These are phyloP conservation scores for Zizania latifolia DNA, from an alignment of 176 grass and related monocot genomes.

Conservation along the genomic window DNA sequence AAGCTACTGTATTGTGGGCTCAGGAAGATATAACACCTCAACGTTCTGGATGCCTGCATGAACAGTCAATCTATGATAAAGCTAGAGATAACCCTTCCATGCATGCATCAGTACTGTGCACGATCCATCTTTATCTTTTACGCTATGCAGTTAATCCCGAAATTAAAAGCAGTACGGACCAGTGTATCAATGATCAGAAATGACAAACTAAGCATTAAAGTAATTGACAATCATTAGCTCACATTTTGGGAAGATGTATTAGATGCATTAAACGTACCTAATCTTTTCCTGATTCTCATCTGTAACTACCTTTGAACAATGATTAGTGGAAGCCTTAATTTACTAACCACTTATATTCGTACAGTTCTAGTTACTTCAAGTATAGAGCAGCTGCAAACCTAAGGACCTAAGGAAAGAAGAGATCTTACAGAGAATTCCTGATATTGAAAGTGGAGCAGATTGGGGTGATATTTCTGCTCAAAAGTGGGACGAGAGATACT, in stretches of 20 bases:
- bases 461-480: too few relatives aligned
- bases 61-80: neutral
- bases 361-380: neutral
- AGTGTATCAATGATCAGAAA: neutral
- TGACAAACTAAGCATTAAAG: constrained; percentile 12
- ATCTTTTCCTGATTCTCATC: neutral
- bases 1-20: constrained; percentile 11
- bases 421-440: too few relatives aligned
- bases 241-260: neutral
- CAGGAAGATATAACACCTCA: constrained; percentile 19
- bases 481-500: too few relatives aligned
- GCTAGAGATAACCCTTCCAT: neutral
- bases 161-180: neutral
- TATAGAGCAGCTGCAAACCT: neutral
- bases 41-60: neutral
- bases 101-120: neutral
- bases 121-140: constrained; percentile 2
- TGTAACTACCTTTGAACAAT: constrained; percentile 11
- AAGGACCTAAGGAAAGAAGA: too few relatives aligned
- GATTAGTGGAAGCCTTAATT: neutral
- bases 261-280: neutral
- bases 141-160: neutral
- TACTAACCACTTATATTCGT: neutral
- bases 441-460: too few relatives aligned
- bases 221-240: constrained; percentile 31